These are phyloP conservation scores for Neospora caninum DNA, from an alignment of 169 alveolate species.

Conservation along the genomic window DNA sequence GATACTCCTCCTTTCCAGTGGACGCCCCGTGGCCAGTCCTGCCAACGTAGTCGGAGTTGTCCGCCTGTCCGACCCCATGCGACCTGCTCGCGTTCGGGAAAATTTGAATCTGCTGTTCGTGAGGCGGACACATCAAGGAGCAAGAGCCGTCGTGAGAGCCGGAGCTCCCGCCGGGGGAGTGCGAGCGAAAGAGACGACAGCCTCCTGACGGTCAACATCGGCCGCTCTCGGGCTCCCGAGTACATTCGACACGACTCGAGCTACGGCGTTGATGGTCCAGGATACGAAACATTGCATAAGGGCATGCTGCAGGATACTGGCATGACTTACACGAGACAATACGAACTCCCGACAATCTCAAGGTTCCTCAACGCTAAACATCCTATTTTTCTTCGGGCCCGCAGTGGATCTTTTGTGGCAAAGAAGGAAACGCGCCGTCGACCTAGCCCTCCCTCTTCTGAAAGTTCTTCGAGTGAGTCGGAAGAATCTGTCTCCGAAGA, in stretches of 20 bases:
- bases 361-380: conserved; percentile 26
- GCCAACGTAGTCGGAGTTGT: neutral
- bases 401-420: neutral
- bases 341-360: conserved; percentile 7
- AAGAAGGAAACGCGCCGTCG: neutral
- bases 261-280: conserved; percentile 16
- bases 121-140: neutral
- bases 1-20: neutral
- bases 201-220: neutral
- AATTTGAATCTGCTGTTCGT: neutral
- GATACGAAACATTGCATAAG: neutral
- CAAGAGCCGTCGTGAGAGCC: neutral
- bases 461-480: neutral
- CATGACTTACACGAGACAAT: conserved; percentile 24
- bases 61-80: neutral
- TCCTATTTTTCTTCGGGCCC: conserved; percentile 25
- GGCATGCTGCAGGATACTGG: conserved; percentile 4
- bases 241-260: neutral
- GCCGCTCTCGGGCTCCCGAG: neutral
- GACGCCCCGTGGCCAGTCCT: neutral
- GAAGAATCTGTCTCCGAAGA: neutral
- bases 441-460: neutral
- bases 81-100: neutral
- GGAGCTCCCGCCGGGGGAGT: neutral
- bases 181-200: too few relatives aligned